Evolutionary conservation across 2,329 filamentous ascomycete genomes (phyloP).

Genomic region (Beauveria brongniartii): DNA sequence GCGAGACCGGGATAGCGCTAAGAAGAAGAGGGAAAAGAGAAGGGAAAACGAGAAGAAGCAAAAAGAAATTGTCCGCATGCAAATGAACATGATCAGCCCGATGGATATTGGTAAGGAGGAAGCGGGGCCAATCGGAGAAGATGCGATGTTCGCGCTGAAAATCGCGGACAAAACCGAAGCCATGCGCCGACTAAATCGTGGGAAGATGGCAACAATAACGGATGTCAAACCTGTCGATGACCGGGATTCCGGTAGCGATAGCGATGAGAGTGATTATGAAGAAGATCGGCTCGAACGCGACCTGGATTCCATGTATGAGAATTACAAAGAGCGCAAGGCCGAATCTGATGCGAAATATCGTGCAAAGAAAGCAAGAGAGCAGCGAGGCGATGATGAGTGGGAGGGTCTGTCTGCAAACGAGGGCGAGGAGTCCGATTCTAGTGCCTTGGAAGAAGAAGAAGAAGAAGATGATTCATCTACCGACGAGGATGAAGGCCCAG

Average conservation of each 20-base stretch:
- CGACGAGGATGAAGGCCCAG: constrained; percentile 24
- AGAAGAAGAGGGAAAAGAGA: constrained; percentile 75
- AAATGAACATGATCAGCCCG: constrained; percentile 92
- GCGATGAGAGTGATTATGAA: constrained; percentile 67
- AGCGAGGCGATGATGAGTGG: constrained; percentile 82
- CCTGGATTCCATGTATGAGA: constrained; percentile 79
- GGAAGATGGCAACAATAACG: constrained; percentile 66
- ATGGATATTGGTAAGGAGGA: constrained; percentile 95
- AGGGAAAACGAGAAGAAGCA: constrained; percentile 91
- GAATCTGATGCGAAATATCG: constrained; percentile 78
- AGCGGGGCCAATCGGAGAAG: constrained; percentile 66
- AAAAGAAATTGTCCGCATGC: constrained; percentile 90
- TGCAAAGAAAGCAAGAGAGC: constrained; percentile 78
- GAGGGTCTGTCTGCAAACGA: constrained; percentile 72
- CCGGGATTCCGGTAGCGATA: constrained; percentile 40
- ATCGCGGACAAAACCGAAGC: constrained; percentile 68
- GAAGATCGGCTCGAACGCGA: constrained; percentile 76
- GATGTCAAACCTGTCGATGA: constrained; percentile 39
- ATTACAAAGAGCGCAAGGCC: constrained; percentile 73
- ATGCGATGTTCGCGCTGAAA: constrained; percentile 81
- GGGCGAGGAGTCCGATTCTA: constrained; percentile 49
- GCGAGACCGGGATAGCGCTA: constrained; percentile 67
- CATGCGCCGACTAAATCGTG: constrained; percentile 52
- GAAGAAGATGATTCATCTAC: constrained; percentile 32
- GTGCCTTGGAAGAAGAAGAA: constrained; percentile 47